Evolutionary conservation across 345 rosid genomes (phyloP).

Genomic region (Camelina laxa): DNA sequence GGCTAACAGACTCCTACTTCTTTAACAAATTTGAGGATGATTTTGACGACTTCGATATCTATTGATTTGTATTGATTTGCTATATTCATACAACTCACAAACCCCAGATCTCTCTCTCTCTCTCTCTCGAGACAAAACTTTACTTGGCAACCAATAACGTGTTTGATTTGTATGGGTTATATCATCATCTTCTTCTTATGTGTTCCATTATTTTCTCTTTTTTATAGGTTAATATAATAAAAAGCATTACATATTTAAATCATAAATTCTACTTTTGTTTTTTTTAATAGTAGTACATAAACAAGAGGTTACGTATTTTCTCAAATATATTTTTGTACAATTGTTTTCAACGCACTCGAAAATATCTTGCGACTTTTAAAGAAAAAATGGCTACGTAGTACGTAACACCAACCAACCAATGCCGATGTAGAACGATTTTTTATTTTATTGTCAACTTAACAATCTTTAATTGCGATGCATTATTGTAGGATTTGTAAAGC

Average conservation of each 20-base stretch:
- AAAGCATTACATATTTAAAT: not conserved
- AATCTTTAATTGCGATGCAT: not conserved
- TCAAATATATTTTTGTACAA: not conserved
- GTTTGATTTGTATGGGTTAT: slow-evolving; percentile 16
- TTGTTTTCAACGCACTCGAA: not conserved
- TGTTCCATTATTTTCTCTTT: not conserved
- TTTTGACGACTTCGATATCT: slow-evolving; percentile 80
- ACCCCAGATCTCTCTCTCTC: slow-evolving; percentile 12
- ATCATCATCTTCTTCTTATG: not conserved
- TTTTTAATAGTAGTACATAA: too few relatives aligned
- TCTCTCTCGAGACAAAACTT: slow-evolving; percentile 22
- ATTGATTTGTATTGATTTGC: slow-evolving; percentile 39
- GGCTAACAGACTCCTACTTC: slow-evolving; percentile 54
- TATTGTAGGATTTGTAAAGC: not conserved
- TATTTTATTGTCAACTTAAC: not conserved
- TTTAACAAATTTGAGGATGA: slow-evolving; percentile 82
- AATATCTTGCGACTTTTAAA: not conserved
- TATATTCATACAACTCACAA: slow-evolving; percentile 1
- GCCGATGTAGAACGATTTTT: too few relatives aligned
- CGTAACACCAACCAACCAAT: not conserved
- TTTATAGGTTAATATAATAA: not conserved
- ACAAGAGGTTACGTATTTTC: not conserved
- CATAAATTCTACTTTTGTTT: not conserved
- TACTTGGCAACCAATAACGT: slow-evolving; percentile 33
- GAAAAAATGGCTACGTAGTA: not conserved